Evolutionary conservation across 2,329 filamentous ascomycete species (phyloP), one percentile per base, ranked within the genome.

Genomic region (Penicillium sp.): DNA sequence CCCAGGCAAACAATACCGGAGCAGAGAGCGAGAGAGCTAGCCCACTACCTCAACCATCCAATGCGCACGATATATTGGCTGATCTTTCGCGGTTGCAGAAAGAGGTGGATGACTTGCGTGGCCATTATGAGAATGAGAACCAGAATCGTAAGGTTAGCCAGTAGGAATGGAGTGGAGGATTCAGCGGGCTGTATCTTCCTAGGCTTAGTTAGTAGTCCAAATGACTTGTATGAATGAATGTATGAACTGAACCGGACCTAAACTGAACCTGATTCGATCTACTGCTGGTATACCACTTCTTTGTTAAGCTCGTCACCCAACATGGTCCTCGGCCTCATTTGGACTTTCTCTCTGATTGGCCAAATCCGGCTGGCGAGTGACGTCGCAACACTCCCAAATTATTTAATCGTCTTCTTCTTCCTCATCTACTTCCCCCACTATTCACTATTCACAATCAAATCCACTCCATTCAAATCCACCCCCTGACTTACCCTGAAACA

Each of bases 71-170:
- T 64, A 90, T 92, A 52, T 70, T 93, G 59, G 87, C 87, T 1
- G 88, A 92, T 67, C 71, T 93, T 49, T 82, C 84, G 40, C 84
- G 85, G 18, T 71, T 93, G 56, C 88, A 90, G 71, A 81, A 82
- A 65, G 89, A 93, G 65, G 88, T 93, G 32, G 88, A 93, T 71
- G 87, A 73, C 52, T 65, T 75, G 33, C 67, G 73, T 15, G 72
- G 70, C 2, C 71, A 70, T 32, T 74, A 74, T 52, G 68, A 73
- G 49, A 67, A n/a, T n/a, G n/a, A n/a, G n/a, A n/a, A n/a, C n/a
- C n/a, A n/a, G n/a, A n/a, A 52, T 45, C 66, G 68, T 23, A 66
- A 65, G 48, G 55, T 59, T 36, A 67, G 64, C 47, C 60, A 67
- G 26, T 67, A 59, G 41, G 15, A 5, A 27, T 8, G 33, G 10